Conservation (phyloP, 176 grass and related monocot genomes). For the Luzula sylvatica region DNA sequence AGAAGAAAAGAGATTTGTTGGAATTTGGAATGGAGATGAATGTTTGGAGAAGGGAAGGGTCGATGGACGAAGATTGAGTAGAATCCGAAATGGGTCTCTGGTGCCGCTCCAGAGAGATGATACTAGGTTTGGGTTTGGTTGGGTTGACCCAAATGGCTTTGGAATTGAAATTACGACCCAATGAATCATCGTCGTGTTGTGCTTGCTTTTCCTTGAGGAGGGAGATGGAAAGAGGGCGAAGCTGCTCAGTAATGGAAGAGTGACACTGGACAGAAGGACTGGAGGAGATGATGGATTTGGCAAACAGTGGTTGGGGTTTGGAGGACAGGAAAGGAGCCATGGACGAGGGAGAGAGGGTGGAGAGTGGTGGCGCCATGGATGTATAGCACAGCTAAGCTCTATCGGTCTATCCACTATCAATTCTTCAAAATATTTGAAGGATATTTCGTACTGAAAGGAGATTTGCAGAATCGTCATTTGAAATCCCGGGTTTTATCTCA, state of each 20-base stretch:
- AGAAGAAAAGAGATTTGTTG: slow-evolving; percentile 33
- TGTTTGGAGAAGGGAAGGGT: slow-evolving; percentile 34
- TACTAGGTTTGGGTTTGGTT: slow-evolving; percentile 50
- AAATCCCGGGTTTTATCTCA: too few relatives aligned
- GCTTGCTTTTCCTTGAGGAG: slow-evolving; percentile 52
- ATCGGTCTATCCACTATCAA: neutral
- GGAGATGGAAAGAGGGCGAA: slow-evolving; percentile 45
- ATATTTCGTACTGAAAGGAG: too few relatives aligned
- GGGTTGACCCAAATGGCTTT: slow-evolving; percentile 75
- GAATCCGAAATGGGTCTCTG: slow-evolving; percentile 29
- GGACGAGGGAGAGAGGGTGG: slow-evolving; percentile 24
- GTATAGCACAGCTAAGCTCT: too few relatives aligned
- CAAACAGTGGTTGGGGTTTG: neutral
- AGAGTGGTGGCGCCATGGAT: slow-evolving; percentile 30
- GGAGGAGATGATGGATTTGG: slow-evolving; percentile 8
- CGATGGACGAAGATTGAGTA: slow-evolving; percentile 15
- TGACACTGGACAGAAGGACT: slow-evolving; percentile 14
- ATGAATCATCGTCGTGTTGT: neutral
- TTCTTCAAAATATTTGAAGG: too few relatives aligned
- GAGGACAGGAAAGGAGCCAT: slow-evolving; percentile 22
- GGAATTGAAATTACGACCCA: slow-evolving; percentile 1
- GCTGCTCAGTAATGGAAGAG: slow-evolving; percentile 64
- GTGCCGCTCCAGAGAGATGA: slow-evolving; percentile 68
- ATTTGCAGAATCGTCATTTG: too few relatives aligned
- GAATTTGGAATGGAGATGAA: slow-evolving; percentile 31